Conservation (phyloP, 1,284 basidiomycete genomes). For the Malassezia slooffiae region DNA sequence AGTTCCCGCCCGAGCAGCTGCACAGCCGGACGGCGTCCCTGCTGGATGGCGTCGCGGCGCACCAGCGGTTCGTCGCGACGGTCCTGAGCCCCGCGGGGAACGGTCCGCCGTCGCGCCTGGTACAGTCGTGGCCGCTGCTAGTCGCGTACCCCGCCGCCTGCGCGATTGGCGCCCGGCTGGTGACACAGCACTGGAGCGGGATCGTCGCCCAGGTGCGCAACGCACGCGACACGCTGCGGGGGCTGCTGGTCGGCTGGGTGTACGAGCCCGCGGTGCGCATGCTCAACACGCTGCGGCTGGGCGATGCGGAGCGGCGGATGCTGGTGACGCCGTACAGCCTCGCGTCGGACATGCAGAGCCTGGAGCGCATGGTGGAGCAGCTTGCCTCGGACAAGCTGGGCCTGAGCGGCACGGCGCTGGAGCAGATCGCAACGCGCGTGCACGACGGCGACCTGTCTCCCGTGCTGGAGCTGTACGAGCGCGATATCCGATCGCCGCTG, state of each 20-base stretch:
- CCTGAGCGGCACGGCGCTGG: conserved; percentile 54
- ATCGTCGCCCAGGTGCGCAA: conserved; percentile 52
- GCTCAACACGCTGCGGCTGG: conserved; percentile 67
- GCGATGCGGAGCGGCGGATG: conserved; percentile 59
- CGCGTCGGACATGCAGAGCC: conserved; percentile 68
- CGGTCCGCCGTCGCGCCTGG: conserved; percentile 22
- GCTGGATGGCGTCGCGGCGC: conserved; percentile 4
- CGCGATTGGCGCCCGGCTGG: conserved; percentile 16
- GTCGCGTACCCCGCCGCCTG: conserved; percentile 27
- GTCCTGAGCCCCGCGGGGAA: conserved; percentile 6
- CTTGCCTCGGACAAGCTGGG: conserved; percentile 69
- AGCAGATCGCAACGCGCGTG: conserved; percentile 58
- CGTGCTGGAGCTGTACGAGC: conserved; percentile 78
- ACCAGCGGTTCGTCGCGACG: conserved; percentile 3
- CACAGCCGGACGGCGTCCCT: neutral
- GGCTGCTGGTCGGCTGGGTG: conserved; percentile 75
- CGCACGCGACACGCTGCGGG: conserved; percentile 59
- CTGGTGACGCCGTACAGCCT: conserved; percentile 63
- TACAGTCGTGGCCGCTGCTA: conserved; percentile 32
- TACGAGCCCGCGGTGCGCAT: conserved; percentile 75
- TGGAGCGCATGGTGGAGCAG: conserved; percentile 82
- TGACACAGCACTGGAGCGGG: conserved; percentile 28
- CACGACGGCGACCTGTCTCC: conserved; percentile 73
- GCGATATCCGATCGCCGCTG: conserved; percentile 74
- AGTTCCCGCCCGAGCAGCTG: too few relatives aligned